Evolutionary conservation across 208 protist genomes (phyloP).

Genomic region (Trichomonas tenax): DNA sequence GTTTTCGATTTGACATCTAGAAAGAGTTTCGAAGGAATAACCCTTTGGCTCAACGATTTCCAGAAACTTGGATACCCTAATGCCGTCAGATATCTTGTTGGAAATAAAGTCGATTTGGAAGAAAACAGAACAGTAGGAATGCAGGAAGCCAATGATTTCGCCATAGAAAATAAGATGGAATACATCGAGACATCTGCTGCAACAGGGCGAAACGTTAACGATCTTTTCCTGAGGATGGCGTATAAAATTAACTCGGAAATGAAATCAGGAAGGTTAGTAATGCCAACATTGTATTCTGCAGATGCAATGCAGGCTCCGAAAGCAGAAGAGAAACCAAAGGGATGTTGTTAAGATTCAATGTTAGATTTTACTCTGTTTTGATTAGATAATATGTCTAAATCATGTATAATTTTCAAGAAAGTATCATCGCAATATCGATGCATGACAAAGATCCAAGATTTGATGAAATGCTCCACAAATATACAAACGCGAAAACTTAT

Average conservation of each 20-base stretch:
- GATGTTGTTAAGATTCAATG: no score
- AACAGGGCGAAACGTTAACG: not conserved
- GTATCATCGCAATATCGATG: no score
- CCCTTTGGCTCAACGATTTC: not conserved
- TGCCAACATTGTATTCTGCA: not conserved
- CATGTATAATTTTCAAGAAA: no score
- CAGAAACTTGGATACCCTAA: no score
- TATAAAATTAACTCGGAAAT: not conserved
- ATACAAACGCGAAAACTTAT: no score
- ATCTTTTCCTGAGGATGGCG: not conserved
- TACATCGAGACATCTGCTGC: not conserved
- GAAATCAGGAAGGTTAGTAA: not conserved
- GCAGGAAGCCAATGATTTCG: not conserved
- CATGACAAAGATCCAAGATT: no score
- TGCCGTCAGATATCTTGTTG: not conserved
- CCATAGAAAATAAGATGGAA: not conserved
- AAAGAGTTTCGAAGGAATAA: not conserved
- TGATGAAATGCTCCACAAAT: no score
- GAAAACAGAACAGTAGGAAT: not conserved
- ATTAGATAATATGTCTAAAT: no score
- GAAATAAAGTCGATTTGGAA: not conserved
- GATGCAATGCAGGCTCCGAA: no score
- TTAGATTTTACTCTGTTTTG: no score
- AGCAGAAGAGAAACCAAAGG: no score
- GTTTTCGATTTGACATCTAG: not conserved